Evolutionary conservation across 108 stramenopile genomes (phyloP).

Genomic region (Discostella stelligeroides): DNA sequence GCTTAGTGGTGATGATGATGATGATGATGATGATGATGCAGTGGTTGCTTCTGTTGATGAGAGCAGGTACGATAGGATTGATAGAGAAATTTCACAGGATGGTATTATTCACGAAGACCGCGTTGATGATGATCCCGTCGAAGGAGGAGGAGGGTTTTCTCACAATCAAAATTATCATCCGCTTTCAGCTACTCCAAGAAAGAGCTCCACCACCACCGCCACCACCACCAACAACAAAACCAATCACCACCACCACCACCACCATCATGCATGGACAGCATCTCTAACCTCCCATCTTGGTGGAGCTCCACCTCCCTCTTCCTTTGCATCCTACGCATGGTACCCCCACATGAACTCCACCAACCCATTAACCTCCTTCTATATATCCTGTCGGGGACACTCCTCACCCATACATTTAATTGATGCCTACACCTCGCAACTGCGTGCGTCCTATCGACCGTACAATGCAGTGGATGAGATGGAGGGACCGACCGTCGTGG

Average conservation of each 20-base stretch:
- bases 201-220: no score
- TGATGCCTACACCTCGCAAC: slow-evolving; percentile 76
- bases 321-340: slow-evolving; percentile 63
- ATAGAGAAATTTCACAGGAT: neutral
- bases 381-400: slow-evolving; percentile 53
- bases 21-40: slow-evolving; percentile 1
- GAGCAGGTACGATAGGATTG: no score
- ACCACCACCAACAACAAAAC: no score
- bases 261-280: slow-evolving; percentile 53
- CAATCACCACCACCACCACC: neutral
- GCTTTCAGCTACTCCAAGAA: neutral
- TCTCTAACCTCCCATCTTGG: slow-evolving; percentile 59
- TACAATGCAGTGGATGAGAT: slow-evolving; percentile 80
- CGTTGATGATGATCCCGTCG: no score
- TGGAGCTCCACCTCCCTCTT: slow-evolving; percentile 60
- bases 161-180: slow-evolving; percentile 27
- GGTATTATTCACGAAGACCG: no score
- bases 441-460: slow-evolving; percentile 82
- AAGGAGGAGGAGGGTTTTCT: slow-evolving; percentile 8
- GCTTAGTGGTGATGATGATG: slow-evolving; percentile 1
- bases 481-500: slow-evolving; percentile 71
- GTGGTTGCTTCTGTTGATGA: no score
- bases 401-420: slow-evolving; percentile 72
- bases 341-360: slow-evolving; percentile 79
- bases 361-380: slow-evolving; percentile 24